A percentile compares a stretch with the other conserved stretches of the same genome.
Evolutionary conservation across 345 rosid genomes (phyloP).

Genomic region (Garcia nutans): DNA sequence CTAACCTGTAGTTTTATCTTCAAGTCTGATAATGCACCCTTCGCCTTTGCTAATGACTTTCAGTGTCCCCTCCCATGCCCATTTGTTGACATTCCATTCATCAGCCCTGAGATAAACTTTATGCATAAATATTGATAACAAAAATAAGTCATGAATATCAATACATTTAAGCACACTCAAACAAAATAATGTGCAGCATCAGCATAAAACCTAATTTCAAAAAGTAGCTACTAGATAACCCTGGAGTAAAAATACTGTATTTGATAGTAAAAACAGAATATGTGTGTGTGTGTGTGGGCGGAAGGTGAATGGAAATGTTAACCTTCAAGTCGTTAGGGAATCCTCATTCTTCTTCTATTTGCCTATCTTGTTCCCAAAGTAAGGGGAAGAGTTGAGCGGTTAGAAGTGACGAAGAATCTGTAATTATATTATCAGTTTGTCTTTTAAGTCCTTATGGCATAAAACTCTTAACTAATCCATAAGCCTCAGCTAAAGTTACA

Average conservation of each 20-base stretch:
- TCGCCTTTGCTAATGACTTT: conserved; percentile 92
- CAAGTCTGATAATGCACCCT: conserved; percentile 95
- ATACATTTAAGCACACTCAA: conserved; percentile 1
- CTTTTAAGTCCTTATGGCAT: neutral
- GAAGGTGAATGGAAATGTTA: neutral
- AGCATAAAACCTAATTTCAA: neutral
- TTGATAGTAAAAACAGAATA: neutral
- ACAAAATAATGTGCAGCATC: neutral
- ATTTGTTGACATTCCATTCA: conserved; percentile 98
- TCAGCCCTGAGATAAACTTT: conserved; percentile 69
- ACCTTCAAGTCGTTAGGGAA: neutral
- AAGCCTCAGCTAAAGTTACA: neutral
- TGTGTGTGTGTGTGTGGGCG: neutral
- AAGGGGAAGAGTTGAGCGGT: neutral
- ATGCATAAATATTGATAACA: conserved; percentile 16
- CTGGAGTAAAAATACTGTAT: neutral
- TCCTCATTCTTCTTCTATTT: neutral
- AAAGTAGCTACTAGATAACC: neutral
- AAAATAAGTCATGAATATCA: conserved; percentile 1
- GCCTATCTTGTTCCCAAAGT: neutral
- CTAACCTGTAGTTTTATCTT: conserved; percentile 76
- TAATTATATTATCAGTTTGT: neutral
- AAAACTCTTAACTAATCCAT: neutral
- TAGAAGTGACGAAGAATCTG: neutral
- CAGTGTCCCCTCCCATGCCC: conserved; percentile 95